Conservation (phyloP, 2,329 filamentous ascomycete species). For the Pleomassaria siparia region DNA sequence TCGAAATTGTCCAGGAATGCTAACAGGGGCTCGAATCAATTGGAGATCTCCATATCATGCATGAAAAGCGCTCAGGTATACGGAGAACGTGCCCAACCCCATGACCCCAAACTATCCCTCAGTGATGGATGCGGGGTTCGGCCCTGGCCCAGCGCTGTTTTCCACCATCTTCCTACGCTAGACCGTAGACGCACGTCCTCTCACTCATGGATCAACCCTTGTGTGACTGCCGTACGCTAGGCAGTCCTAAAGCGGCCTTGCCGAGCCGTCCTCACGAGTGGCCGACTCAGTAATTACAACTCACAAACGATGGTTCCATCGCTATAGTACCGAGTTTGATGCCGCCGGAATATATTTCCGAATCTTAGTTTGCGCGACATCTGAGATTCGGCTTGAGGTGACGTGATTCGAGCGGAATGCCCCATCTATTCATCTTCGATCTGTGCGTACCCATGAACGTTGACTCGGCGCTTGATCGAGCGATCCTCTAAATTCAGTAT, state of each 20-base stretch:
- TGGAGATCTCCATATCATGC: not conserved
- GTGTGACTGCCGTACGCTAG: not conserved
- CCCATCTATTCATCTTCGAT: not conserved
- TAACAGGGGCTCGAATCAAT: not conserved
- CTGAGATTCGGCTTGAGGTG: not conserved
- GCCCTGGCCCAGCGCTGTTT: not conserved
- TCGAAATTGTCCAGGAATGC: not conserved
- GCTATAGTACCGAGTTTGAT: not conserved
- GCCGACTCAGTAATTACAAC: not conserved
- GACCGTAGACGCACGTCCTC: slow-evolving; percentile 1
- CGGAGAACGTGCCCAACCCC: not conserved
- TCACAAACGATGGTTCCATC: not conserved
- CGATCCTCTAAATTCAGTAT: not conserved
- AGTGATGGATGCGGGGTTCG: not conserved
- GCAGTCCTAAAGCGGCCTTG: not conserved
- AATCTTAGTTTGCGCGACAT: too few species aligned
- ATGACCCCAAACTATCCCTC: not conserved
- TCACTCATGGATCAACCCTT: too few species aligned
- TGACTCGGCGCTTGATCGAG: not conserved
- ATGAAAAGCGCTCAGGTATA: not conserved
- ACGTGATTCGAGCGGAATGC: not conserved
- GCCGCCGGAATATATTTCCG: not conserved
- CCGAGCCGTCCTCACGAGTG: not conserved
- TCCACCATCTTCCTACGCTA: not conserved
- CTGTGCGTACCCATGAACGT: not conserved